These are phyloP conservation scores for Amphicarpaea edgeworthii DNA, from an alignment of 306 rosid species.

Conservation along the genomic window DNA sequence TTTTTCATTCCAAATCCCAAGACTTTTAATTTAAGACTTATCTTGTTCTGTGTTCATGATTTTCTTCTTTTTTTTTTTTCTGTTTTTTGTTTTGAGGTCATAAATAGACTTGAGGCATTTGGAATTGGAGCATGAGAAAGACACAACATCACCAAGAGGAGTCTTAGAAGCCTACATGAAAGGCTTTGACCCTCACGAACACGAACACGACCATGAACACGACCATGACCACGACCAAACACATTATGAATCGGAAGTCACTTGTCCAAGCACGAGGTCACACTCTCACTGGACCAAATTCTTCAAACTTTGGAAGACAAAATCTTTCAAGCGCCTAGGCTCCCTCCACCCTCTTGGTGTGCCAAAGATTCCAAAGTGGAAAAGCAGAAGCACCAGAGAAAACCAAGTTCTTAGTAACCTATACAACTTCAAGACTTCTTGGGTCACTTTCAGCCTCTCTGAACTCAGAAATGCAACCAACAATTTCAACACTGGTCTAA, in stretches of 20 bases:
- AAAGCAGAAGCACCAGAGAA: conserved; percentile 62
- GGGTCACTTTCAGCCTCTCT: conserved; percentile 64
- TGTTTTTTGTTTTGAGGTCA: no score
- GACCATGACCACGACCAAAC: background rate
- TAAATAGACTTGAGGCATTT: conserved; percentile 73
- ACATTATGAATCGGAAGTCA: conserved; percentile 41
- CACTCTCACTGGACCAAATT: conserved; percentile 65
- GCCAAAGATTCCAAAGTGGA: conserved; percentile 63
- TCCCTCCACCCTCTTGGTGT: conserved; percentile 64
- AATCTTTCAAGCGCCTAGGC: conserved; percentile 61
- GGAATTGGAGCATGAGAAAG: conserved; percentile 74
- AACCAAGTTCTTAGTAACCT: conserved; percentile 43
- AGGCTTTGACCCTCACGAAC: conserved; percentile 48
- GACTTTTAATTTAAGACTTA: background rate
- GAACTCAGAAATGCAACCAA: conserved; percentile 74
- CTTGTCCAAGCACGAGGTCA: conserved; percentile 52
- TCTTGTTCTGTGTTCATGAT: background rate
- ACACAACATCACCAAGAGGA: conserved; percentile 79
- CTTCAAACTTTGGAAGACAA: conserved; percentile 63
- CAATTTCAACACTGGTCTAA: conserved; percentile 69
- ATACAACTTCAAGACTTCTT: conserved; percentile 61
- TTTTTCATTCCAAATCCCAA: conserved; percentile 39
- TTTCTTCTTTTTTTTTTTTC: background rate
- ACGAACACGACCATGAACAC: no score
- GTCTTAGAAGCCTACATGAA: conserved; percentile 67